Evolutionary conservation across 768 basidiomycete genomes (phyloP).

Genomic region (Udeniomyces megalosporus): DNA sequence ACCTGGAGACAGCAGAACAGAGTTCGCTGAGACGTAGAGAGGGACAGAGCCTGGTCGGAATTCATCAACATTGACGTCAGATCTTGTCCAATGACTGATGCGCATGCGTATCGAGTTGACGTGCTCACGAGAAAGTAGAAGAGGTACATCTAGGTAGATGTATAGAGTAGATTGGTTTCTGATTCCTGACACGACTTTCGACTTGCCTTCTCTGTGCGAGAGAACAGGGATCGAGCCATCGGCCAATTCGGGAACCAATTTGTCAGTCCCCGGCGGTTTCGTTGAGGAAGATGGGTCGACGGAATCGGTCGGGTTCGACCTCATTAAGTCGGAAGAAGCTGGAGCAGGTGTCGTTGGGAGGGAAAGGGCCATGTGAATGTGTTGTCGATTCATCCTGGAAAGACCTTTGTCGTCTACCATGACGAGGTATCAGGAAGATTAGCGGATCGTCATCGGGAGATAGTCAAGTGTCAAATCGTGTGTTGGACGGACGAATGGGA

Average conservation of each 20-base stretch:
- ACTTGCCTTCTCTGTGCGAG: no score
- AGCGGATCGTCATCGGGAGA: not conserved
- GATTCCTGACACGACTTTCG: slow-evolving; percentile 7
- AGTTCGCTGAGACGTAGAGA: slow-evolving; percentile 10
- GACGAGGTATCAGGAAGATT: no score
- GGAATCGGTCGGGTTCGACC: not conserved
- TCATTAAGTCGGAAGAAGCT: not conserved
- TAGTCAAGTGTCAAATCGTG: not conserved
- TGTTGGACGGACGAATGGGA: no score
- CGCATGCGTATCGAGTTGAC: no score
- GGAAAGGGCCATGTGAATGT: slow-evolving; percentile 8
- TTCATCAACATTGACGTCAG: not conserved
- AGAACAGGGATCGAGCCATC: no score
- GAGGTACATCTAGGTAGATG: slow-evolving; percentile 10
- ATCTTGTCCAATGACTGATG: not conserved
- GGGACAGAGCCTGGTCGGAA: not conserved
- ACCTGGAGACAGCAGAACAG: slow-evolving; percentile 6
- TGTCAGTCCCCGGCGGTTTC: no score
- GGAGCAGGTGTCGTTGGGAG: not conserved
- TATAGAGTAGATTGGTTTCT: not conserved
- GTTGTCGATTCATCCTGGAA: slow-evolving; percentile 7
- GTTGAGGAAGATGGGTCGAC: not conserved
- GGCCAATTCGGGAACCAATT: no score
- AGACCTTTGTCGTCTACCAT: not conserved
- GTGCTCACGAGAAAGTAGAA: not conserved